These are phyloP conservation scores for Cercophora newfieldiana DNA, from an alignment of 495 filamentous ascomycete species.

Conservation along the genomic window DNA sequence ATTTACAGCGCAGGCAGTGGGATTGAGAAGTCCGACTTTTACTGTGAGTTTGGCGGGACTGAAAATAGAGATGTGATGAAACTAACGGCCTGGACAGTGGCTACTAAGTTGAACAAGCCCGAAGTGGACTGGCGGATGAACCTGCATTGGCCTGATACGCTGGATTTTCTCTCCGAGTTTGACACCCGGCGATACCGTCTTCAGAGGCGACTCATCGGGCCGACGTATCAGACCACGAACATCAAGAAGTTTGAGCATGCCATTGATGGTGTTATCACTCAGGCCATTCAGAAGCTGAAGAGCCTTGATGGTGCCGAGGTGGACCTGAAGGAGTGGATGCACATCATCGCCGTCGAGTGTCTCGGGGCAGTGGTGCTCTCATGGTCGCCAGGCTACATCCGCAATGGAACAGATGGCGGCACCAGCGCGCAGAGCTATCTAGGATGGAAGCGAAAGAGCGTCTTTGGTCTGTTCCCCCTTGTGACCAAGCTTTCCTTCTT, in stretches of 20 bases:
- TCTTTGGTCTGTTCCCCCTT: conserved; percentile 38
- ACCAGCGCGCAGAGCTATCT: conserved; percentile 37
- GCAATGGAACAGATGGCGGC: conserved; percentile 36
- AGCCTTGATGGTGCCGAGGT: conserved; percentile 31
- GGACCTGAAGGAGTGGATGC: conserved; percentile 45
- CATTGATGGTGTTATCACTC: conserved; percentile 35
- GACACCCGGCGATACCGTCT: conserved; percentile 40
- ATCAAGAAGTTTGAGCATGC: conserved; percentile 38
- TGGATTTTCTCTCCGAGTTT: conserved; percentile 42
- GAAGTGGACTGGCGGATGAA: conserved; percentile 22
- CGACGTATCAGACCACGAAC: conserved; percentile 36
- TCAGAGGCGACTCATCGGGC: conserved; percentile 42
- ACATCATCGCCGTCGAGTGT: conserved; percentile 44
- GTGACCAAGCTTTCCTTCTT: conserved; percentile 21
- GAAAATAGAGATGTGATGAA: background rate
- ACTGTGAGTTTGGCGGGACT: conserved; percentile 26
- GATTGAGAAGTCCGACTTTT: conserved; percentile 42
- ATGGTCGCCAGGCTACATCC: conserved; percentile 44
- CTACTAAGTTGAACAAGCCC: conserved; percentile 31
- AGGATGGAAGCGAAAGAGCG: conserved; percentile 39
- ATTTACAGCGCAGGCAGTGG: conserved; percentile 44
- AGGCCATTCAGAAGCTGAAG: conserved; percentile 27
- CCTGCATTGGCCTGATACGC: conserved; percentile 30
- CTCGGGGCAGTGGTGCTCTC: conserved; percentile 41
- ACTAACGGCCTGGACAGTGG: conserved; percentile 26